Conservation (phyloP, 1,284 basidiomycete genomes). For the Peniophora sp. region DNA sequence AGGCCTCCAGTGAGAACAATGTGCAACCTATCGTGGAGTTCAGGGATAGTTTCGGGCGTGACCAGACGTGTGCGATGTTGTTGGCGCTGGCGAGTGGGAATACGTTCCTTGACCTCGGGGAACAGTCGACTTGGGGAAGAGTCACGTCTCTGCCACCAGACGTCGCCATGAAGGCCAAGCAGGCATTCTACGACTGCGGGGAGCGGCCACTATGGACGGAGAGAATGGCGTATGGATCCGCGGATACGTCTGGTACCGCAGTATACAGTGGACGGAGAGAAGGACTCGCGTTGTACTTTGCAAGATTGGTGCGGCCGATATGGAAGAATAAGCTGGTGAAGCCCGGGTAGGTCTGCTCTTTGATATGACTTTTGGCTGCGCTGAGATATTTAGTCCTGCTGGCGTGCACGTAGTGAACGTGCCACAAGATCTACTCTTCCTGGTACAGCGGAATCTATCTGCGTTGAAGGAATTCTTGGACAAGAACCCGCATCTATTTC, state of each 20-base stretch:
- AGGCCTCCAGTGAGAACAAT: constrained; percentile 58
- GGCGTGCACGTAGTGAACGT: constrained; percentile 50
- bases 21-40: constrained; percentile 67
- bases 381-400: constrained; percentile 24
- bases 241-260: constrained; percentile 65
- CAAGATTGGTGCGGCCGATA: constrained; percentile 77
- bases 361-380: constrained; percentile 2
- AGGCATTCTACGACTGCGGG: constrained; percentile 79
- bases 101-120: constrained; percentile 54
- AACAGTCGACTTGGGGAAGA: constrained; percentile 37
- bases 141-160: constrained; percentile 51
- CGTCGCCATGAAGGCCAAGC: constrained; percentile 61
- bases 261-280: constrained; percentile 86
- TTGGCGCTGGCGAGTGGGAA: constrained; percentile 73
- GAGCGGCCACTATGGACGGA: constrained; percentile 76
- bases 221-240: constrained; percentile 57
- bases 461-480: constrained; percentile 71
- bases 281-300: constrained; percentile 83
- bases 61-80: constrained; percentile 90
- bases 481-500: constrained; percentile 73
- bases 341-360: constrained; percentile 34
- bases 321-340: constrained; percentile 80
- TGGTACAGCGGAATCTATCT: constrained; percentile 73
- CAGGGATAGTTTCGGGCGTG: constrained; percentile 77
- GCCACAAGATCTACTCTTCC: constrained; percentile 54